Percentiles rank a stretch among this genome's conserved stretches.
Conservation (phyloP, 495 filamentous ascomycete genomes). For the Aspergillus hancockii region DNA sequence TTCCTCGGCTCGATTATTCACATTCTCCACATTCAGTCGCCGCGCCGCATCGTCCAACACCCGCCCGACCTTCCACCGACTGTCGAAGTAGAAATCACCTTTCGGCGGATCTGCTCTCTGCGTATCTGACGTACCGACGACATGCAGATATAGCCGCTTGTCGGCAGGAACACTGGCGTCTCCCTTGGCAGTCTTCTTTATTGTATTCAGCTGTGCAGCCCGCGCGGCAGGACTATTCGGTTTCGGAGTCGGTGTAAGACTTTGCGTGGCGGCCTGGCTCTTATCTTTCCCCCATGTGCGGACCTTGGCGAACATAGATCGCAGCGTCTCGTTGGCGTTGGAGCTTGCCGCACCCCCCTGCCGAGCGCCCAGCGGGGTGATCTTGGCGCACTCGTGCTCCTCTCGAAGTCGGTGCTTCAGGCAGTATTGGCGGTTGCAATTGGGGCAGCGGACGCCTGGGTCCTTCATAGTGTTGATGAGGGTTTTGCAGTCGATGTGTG, state of each 20-base stretch:
- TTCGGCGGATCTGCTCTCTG: conserved; percentile 75
- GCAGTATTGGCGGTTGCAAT: conserved; percentile 85
- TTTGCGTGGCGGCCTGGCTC: conserved; percentile 47
- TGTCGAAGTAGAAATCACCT: conserved; percentile 80
- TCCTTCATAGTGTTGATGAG: conserved; percentile 76
- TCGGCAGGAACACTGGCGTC: conserved; percentile 77
- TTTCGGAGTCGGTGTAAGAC: conserved; percentile 55
- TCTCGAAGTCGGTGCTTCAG: conserved; percentile 86
- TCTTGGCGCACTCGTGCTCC: conserved; percentile 80
- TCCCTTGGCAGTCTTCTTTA: conserved; percentile 88
- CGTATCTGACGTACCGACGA: conserved; percentile 74
- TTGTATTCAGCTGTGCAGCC: conserved; percentile 62
- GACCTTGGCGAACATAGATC: conserved; percentile 63
- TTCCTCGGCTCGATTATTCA: conserved; percentile 85
- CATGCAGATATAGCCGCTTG: conserved; percentile 80
- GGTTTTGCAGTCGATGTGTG: conserved; percentile 75
- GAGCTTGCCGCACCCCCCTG: conserved; percentile 9
- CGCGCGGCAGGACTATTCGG: conserved; percentile 59
- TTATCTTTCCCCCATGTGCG: conserved; percentile 68
- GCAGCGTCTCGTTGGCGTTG: conserved; percentile 46
- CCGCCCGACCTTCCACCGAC: conserved; percentile 84
- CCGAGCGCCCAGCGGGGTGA: conserved; percentile 64
- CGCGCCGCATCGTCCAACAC: conserved; percentile 86
- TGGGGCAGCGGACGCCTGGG: conserved; percentile 76
- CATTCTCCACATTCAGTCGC: conserved; percentile 77